These are phyloP conservation scores for Gyrodon lividus DNA, from an alignment of 768 basidiomycete genomes.

Conservation along the genomic window DNA sequence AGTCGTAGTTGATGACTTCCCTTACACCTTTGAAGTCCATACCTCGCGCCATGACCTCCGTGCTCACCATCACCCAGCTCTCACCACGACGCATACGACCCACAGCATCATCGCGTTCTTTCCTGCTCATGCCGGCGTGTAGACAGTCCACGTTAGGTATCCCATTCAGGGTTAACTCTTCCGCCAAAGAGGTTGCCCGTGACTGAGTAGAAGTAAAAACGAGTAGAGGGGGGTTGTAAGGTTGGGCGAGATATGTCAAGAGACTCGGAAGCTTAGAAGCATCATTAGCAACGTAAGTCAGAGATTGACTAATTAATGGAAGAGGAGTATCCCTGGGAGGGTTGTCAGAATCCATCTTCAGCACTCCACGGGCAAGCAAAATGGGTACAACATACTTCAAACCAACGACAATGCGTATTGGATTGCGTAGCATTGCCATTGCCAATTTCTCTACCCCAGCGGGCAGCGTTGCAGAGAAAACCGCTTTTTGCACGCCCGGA, in stretches of 20 bases:
- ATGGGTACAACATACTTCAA: slow-evolving; percentile 65
- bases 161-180: slow-evolving; percentile 78
- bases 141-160: slow-evolving; percentile 83
- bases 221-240: slow-evolving; percentile 88
- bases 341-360: slow-evolving; percentile 12
- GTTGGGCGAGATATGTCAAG: slow-evolving; percentile 71
- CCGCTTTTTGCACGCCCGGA: slow-evolving; percentile 72
- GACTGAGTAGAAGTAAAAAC: slow-evolving; percentile 91
- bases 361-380: too few species aligned
- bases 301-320: slow-evolving; percentile 82
- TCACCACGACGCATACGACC: slow-evolving; percentile 83
- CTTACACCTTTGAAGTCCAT: slow-evolving; percentile 96
- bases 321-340: slow-evolving; percentile 83
- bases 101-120: slow-evolving; percentile 85
- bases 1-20: slow-evolving; percentile 96
- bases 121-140: slow-evolving; percentile 86
- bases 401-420: slow-evolving; percentile 93
- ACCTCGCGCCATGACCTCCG: slow-evolving; percentile 96
- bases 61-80: slow-evolving; percentile 94
- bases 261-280: slow-evolving; percentile 92
- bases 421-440: slow-evolving; percentile 79
- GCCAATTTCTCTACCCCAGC: slow-evolving; percentile 85
- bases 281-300: slow-evolving; percentile 92
- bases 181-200: slow-evolving; percentile 73
- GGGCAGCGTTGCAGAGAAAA: slow-evolving; percentile 95